These are phyloP conservation scores for Acanthamoeba sp. DNA, from an alignment of 208 protist species.

Conservation along the genomic window DNA sequence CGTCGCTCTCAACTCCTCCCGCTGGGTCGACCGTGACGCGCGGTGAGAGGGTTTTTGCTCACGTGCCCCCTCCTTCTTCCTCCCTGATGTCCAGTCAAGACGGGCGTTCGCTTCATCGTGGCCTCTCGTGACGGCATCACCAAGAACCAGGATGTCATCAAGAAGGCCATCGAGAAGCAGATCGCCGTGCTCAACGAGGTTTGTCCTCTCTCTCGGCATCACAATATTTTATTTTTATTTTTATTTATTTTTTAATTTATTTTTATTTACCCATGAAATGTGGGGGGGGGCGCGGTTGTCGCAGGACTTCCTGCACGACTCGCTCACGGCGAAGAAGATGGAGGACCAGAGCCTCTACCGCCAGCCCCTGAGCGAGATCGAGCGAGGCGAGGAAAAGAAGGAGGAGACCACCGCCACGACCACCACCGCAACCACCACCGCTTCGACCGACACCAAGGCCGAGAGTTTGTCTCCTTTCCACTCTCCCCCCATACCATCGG, in stretches of 20 bases:
- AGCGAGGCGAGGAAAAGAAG: conserved; percentile 66
- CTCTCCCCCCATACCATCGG: neutral
- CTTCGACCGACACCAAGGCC: neutral
- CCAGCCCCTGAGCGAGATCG: conserved; percentile 19
- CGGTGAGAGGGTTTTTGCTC: too few species aligned
- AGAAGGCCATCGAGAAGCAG: conserved; percentile 63
- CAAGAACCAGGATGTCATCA: conserved; percentile 66
- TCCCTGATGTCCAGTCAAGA: neutral
- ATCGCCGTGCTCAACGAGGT: conserved; percentile 41
- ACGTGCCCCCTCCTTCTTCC: too few species aligned
- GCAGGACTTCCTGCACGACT: conserved; percentile 60
- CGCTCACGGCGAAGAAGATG: conserved; percentile 63
- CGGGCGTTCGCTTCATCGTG: conserved; percentile 31
- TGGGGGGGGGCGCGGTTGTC: too few species aligned
- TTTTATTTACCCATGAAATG: neutral
- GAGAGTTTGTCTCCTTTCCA: neutral
- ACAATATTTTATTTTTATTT: neutral
- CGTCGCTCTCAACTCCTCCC: neutral
- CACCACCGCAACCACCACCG: neutral
- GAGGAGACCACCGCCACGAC: neutral
- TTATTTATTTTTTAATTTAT: neutral
- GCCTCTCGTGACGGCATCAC: conserved; percentile 24
- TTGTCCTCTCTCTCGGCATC: neutral
- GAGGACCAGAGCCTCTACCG: conserved; percentile 70
- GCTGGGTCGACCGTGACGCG: too few species aligned